phyloP scores from a whole-genome alignment of 164 flowering plant genomes.

The Nymphaea thermarum region DNA sequence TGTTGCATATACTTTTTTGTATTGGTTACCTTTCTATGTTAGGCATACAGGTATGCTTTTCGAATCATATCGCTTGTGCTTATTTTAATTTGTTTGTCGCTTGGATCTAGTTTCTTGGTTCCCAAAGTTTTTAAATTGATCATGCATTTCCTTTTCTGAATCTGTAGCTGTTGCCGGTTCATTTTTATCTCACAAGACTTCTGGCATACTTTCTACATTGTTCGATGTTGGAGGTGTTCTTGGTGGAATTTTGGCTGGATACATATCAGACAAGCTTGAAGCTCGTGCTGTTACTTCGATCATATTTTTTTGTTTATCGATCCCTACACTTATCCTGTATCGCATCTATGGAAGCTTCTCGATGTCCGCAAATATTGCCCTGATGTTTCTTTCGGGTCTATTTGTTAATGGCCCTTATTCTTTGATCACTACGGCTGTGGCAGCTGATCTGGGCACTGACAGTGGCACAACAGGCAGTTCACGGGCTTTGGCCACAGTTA shows the following conservation, averaged over 20 bases:
- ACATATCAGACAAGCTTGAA: conserved; percentile 66
- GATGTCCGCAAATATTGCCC: conserved; percentile 36
- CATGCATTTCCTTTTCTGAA: conserved; percentile 2
- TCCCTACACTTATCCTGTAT: conserved; percentile 73
- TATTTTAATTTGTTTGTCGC: conserved; percentile 1
- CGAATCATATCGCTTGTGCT: conserved; percentile 1
- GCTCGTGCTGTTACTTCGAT: conserved; percentile 87
- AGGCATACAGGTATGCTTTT: conserved; percentile 69
- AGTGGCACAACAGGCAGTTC: conserved; percentile 54
- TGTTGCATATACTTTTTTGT: conserved; percentile 92
- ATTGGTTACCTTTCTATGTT: conserved; percentile 95
- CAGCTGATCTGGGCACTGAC: conserved; percentile 93
- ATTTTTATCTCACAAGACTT: conserved; percentile 67
- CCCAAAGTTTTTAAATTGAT: neutral
- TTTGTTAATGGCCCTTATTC: conserved; percentile 95
- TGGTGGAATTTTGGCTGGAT: conserved; percentile 88
- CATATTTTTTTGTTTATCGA: conserved; percentile 47
- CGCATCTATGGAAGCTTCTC: conserved; percentile 66
- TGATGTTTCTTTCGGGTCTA: conserved; percentile 81
- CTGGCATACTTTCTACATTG: conserved; percentile 83
- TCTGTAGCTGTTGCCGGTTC: conserved; percentile 84
- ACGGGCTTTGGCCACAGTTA: conserved; percentile 94
- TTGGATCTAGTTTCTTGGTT: neutral
- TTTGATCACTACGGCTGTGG: conserved; percentile 95
- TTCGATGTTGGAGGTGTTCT: conserved; percentile 89